Conservation (phyloP, 1,284 basidiomycete species). For the Athelia psychrophila region DNA sequence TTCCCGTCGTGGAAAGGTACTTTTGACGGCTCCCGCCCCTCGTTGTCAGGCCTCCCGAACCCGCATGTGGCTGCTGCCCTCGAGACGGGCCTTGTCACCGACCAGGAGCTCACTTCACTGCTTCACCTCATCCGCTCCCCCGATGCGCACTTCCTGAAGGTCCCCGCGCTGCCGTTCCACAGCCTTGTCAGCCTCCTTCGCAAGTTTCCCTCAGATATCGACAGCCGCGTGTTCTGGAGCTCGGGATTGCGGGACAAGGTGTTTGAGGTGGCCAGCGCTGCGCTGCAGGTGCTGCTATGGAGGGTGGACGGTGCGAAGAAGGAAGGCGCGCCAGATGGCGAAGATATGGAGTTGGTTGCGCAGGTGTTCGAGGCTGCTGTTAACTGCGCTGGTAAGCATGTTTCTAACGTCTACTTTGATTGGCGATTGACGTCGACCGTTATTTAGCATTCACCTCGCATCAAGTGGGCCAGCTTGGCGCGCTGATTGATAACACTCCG, state of each 20-base stretch:
- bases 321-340: background rate
- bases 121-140: conserved; percentile 69
- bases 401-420: conserved; percentile 12
- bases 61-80: conserved; percentile 53
- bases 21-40: conserved; percentile 68
- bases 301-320: background rate
- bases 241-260: conserved; percentile 54
- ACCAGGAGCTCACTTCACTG: conserved; percentile 60
- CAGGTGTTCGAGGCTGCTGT: conserved; percentile 1
- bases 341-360: background rate
- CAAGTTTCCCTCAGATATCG: conserved; percentile 72
- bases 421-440: conserved; percentile 26
- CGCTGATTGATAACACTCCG: background rate
- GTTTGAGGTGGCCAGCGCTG: conserved; percentile 39
- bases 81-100: conserved; percentile 60
- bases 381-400: background rate
- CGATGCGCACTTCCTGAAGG: conserved; percentile 81
- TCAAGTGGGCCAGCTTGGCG: conserved; percentile 8
- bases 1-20: conserved; percentile 77
- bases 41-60: conserved; percentile 55
- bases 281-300: conserved; percentile 7
- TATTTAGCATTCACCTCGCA: conserved; percentile 16
- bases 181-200: conserved; percentile 65
- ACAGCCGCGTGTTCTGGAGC: conserved; percentile 72
- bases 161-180: conserved; percentile 75